phyloP scores from a whole-genome alignment of 1,139 yeast species.

The Suhomyces choctaworum region DNA sequence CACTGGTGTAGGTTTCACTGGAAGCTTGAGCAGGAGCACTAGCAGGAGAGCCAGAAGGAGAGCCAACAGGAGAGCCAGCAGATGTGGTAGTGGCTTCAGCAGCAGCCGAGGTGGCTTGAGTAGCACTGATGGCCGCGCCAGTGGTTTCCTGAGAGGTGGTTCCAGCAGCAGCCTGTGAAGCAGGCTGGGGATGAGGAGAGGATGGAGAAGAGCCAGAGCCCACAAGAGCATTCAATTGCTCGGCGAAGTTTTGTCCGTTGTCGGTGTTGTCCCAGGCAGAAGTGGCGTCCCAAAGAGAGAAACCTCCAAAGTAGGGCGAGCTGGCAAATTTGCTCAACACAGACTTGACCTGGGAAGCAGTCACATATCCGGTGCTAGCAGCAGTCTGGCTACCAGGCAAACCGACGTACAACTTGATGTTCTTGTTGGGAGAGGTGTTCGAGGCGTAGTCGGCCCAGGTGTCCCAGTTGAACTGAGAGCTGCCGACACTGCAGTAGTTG shows the following conservation, averaged over 20 bases:
- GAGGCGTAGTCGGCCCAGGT: conserved; percentile 77
- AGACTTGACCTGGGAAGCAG: conserved; percentile 20
- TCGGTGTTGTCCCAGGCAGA: conserved; percentile 33
- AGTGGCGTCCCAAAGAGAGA: conserved; percentile 84
- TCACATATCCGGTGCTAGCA: conserved; percentile 63
- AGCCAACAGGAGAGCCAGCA: conserved; percentile 4
- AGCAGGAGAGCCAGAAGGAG: conserved; percentile 2
- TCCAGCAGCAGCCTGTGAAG: conserved; percentile 4
- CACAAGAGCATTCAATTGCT: conserved; percentile 18
- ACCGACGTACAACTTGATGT: conserved; percentile 68
- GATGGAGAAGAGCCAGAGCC: conserved; percentile 5
- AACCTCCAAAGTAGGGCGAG: conserved; percentile 69
- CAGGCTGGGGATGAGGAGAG: conserved; percentile 4
- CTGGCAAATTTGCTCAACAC: conserved; percentile 32
- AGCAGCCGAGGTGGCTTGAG: conserved; percentile 7
- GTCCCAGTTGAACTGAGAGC: conserved; percentile 71
- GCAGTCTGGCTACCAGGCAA: conserved; percentile 70
- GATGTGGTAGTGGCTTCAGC: conserved; percentile 6
- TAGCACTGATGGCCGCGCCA: not conserved
- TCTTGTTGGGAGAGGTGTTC: conserved; percentile 61
- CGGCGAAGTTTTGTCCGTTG: conserved; percentile 15
- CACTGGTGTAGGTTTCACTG: not conserved
- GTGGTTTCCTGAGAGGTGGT: conserved; percentile 5
- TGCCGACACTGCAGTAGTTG: conserved; percentile 69
- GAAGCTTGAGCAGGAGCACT: conserved; percentile 1